Evolutionary conservation across 306 rosid species (phyloP).

Genomic region (Purshia tridentata): DNA sequence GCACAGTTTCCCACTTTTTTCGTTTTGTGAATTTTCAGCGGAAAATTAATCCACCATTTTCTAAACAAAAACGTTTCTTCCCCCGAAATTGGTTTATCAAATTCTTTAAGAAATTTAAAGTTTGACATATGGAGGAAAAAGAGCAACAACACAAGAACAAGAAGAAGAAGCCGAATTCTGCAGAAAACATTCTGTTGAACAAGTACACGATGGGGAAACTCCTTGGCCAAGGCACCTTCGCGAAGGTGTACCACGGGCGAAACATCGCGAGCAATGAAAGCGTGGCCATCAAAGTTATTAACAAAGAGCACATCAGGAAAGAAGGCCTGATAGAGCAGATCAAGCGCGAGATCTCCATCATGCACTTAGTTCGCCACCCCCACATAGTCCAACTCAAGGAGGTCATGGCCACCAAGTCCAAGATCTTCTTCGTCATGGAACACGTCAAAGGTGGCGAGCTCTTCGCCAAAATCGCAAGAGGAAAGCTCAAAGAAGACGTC

Average conservation of each 20-base stretch:
- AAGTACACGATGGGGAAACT: slow-evolving; percentile 79
- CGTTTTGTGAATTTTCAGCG: too few relatives aligned
- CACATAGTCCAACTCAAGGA: slow-evolving; percentile 71
- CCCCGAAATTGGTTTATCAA: neutral
- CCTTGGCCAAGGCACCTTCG: slow-evolving; percentile 77
- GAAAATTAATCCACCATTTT: too few relatives aligned
- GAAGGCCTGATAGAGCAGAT: slow-evolving; percentile 67
- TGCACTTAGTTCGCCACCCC: slow-evolving; percentile 72
- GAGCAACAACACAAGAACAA: neutral
- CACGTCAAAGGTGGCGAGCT: slow-evolving; percentile 66
- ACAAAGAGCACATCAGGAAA: slow-evolving; percentile 61
- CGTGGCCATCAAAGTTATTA: slow-evolving; percentile 71
- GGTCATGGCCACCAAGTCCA: slow-evolving; percentile 80
- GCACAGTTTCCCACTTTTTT: too few relatives aligned
- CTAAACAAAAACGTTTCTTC: neutral
- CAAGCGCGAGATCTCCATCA: slow-evolving; percentile 70
- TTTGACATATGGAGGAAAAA: slow-evolving; percentile 28
- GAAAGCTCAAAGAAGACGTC: slow-evolving; percentile 56
- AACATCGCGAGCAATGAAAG: slow-evolving; percentile 52
- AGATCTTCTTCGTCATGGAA: slow-evolving; percentile 72
- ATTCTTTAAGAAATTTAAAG: neutral
- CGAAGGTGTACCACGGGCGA: slow-evolving; percentile 59
- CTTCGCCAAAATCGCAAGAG: slow-evolving; percentile 50
- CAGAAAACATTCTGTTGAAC: slow-evolving; percentile 46
- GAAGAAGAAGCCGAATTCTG: neutral